These are phyloP conservation scores for Pestalotiopsis sp. DNA, from an alignment of 2,329 filamentous ascomycete genomes.

Conservation along the genomic window DNA sequence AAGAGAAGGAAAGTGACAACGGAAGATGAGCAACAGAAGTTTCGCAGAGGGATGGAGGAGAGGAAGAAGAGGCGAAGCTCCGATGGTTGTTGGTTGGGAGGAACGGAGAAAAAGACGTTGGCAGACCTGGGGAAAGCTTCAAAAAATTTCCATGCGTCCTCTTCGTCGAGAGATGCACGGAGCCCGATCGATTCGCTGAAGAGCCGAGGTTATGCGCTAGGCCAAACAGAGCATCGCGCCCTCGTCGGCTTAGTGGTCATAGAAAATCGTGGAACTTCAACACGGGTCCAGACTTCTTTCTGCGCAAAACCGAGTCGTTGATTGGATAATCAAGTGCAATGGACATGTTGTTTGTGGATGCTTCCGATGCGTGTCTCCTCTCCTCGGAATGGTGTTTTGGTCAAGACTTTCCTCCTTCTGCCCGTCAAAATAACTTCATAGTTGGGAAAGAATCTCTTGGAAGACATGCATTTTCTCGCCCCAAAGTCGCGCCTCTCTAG, in stretches of 20 bases:
- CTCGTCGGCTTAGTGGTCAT: constrained; percentile 20
- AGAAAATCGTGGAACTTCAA: constrained; percentile 35
- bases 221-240: constrained; percentile 32
- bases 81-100: constrained; percentile 16
- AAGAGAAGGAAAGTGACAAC: constrained; percentile 25
- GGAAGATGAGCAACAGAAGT: constrained; percentile 32
- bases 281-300: neutral
- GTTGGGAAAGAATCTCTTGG: neutral
- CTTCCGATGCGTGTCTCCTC: neutral
- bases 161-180: constrained; percentile 20
- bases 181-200: neutral
- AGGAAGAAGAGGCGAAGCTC: constrained; percentile 31
- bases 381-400: neutral
- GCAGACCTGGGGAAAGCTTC: constrained; percentile 32
- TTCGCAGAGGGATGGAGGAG: constrained; percentile 23
- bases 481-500: neutral
- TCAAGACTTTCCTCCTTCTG: too few relatives aligned
- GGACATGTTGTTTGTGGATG: neutral
- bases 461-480: too few relatives aligned
- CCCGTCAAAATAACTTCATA: too few relatives aligned
- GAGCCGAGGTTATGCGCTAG: constrained; percentile 33
- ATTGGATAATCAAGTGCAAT: neutral
- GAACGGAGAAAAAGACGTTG: constrained; percentile 21
- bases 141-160: constrained; percentile 33
- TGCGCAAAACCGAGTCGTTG: neutral